These are phyloP conservation scores for Paecilomyces dactylethromorphus DNA, from an alignment of 2,329 filamentous ascomycete genomes.

Conservation along the genomic window DNA sequence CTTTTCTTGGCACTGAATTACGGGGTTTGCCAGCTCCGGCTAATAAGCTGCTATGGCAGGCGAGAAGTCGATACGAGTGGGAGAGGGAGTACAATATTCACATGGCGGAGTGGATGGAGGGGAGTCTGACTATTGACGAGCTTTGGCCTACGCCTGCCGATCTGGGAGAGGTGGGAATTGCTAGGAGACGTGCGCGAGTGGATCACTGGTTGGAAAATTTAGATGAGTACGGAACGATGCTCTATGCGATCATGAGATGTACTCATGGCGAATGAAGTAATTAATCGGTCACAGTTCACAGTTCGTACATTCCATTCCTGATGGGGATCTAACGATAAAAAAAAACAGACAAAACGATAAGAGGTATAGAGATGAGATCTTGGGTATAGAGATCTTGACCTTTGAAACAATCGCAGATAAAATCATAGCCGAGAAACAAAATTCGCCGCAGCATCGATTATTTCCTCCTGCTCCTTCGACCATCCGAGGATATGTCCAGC, in stretches of 20 bases:
- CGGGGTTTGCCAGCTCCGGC: conserved; percentile 38
- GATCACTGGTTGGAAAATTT: conserved; percentile 46
- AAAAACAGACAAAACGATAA: too few species aligned
- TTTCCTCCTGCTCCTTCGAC: conserved; percentile 7
- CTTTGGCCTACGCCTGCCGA: conserved; percentile 40
- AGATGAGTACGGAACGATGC: conserved; percentile 49
- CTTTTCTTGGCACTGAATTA: conserved; percentile 46
- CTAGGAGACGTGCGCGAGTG: conserved; percentile 30
- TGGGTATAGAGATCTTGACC: too few species aligned
- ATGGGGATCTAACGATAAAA: too few species aligned
- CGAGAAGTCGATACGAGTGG: conserved; percentile 33
- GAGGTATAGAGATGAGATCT: too few species aligned
- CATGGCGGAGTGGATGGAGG: conserved; percentile 36
- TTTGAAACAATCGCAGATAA: neutral
- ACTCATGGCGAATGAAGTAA: conserved; percentile 29
- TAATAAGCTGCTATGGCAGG: conserved; percentile 38
- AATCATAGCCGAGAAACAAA: neutral
- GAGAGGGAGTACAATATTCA: conserved; percentile 36
- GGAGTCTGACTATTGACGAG: conserved; percentile 41
- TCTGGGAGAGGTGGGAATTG: conserved; percentile 20
- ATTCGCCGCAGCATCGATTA: neutral
- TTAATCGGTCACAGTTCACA: too few species aligned
- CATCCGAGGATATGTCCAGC: conserved; percentile 9
- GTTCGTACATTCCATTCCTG: too few species aligned
- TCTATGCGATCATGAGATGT: conserved; percentile 44